Conservation (phyloP, 352 stramenopile species). For the Achlya hypogyna region DNA sequence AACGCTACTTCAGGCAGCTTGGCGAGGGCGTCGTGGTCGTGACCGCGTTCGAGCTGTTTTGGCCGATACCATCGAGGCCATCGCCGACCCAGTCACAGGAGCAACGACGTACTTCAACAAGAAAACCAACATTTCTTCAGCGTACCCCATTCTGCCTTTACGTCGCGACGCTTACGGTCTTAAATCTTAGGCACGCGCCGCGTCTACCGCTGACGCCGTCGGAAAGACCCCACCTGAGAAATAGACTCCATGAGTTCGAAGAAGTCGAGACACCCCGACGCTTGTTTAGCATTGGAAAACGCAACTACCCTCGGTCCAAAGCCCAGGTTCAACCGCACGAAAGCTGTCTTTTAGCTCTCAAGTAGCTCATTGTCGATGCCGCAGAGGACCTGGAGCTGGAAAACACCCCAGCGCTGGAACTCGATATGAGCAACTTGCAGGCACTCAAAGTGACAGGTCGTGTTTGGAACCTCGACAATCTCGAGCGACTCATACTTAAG, state of each 20-base stretch:
- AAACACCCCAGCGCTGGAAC: constrained; percentile 10
- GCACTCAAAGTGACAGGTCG: constrained; percentile 47
- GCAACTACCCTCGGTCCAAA: constrained; percentile 42
- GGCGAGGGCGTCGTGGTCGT: not conserved
- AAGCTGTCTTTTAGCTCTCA: constrained; percentile 12
- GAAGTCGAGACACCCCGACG: not conserved
- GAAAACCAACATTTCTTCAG: not conserved
- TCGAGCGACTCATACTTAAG: constrained; percentile 34
- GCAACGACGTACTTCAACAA: not conserved
- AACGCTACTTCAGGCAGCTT: not conserved
- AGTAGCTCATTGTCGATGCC: constrained; percentile 31
- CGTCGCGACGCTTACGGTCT: not conserved
- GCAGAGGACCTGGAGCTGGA: constrained; percentile 17
- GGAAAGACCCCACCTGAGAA: not conserved
- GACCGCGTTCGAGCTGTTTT: not conserved
- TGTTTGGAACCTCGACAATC: constrained; percentile 55
- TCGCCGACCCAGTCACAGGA: not conserved
- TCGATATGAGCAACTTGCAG: constrained; percentile 48
- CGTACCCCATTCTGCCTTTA: not conserved
- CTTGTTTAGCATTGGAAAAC: constrained; percentile 9
- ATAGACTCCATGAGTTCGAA: not conserved
- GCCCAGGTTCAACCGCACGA: constrained; percentile 24
- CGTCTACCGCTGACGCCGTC: not conserved
- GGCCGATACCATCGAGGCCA: not conserved
- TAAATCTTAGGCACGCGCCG: not conserved